Evolutionary conservation across 306 rosid genomes (phyloP).

Genomic region (Inga leiocalycina): DNA sequence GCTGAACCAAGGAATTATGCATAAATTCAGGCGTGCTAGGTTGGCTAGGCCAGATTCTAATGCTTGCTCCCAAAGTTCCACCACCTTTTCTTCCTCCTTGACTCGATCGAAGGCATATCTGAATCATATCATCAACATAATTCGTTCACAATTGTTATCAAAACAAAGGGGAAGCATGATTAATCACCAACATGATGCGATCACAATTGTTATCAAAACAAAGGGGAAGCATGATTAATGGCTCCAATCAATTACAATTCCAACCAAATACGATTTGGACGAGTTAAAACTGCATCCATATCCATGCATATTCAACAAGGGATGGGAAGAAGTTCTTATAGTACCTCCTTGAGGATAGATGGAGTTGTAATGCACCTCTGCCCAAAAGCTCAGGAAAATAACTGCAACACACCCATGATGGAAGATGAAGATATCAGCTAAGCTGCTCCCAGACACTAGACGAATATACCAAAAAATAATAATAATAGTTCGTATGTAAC

Average conservation of each 20-base stretch:
- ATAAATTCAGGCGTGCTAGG: constrained; percentile 21
- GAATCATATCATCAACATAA: constrained; percentile 33
- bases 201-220: no score
- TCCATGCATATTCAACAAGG: neutral
- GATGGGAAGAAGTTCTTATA: constrained; percentile 6
- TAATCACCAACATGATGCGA: no score
- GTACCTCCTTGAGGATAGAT: constrained; percentile 81
- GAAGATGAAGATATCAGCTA: constrained; percentile 2
- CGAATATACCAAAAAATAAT: neutral
- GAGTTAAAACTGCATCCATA: neutral
- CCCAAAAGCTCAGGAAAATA: constrained; percentile 86
- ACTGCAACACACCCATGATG: constrained; percentile 47
- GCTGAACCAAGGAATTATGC: constrained; percentile 23
- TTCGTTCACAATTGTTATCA: neutral
- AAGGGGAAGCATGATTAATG: neutral
- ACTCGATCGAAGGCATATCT: constrained; percentile 57
- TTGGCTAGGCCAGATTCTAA: constrained; percentile 29
- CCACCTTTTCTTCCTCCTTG: constrained; percentile 69
- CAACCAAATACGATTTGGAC: constrained; percentile 3
- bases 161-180: no score
- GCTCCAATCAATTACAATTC: neutral
- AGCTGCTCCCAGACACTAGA: neutral
- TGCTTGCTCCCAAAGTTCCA: constrained; percentile 70
- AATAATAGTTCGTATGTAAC: no score
- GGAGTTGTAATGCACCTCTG: constrained; percentile 93